Evolutionary conservation across 2,329 filamentous ascomycete genomes (phyloP).

Genomic region (Penicillium sp.): DNA sequence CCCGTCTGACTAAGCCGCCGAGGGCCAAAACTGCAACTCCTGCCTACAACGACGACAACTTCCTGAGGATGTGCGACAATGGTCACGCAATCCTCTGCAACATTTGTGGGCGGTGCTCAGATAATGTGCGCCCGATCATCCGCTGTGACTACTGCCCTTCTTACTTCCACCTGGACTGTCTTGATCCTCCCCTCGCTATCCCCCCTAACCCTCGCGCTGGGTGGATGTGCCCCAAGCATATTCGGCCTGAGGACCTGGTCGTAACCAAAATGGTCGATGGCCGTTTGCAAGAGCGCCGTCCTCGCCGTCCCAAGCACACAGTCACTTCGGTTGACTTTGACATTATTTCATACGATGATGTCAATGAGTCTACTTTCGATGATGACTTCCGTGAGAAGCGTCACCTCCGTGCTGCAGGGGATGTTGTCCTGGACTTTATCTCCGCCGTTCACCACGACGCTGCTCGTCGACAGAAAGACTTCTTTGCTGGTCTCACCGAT

Average conservation of each 20-base stretch:
- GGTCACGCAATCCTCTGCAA: constrained; percentile 79
- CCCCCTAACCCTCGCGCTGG: constrained; percentile 74
- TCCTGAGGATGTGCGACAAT: constrained; percentile 68
- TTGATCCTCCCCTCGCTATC: constrained; percentile 80
- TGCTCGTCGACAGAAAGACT: constrained; percentile 10
- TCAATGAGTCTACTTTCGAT: constrained; percentile 25
- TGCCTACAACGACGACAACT: constrained; percentile 39
- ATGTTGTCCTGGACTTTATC: constrained; percentile 30
- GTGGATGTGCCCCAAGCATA: constrained; percentile 89
- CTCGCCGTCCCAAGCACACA: constrained; percentile 40
- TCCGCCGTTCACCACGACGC: constrained; percentile 23
- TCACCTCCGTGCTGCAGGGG: constrained; percentile 23
- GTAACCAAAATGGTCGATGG: constrained; percentile 59
- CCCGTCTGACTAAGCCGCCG: constrained; percentile 35
- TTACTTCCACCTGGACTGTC: constrained; percentile 90
- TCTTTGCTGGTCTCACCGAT: constrained; percentile 16
- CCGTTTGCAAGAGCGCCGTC: constrained; percentile 50
- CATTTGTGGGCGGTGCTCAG: constrained; percentile 71
- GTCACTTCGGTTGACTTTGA: constrained; percentile 24
- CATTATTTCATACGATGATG: constrained; percentile 22
- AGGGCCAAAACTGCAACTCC: constrained; percentile 20
- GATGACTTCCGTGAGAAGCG: constrained; percentile 30
- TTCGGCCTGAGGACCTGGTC: constrained; percentile 70
- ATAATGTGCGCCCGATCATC: constrained; percentile 73
- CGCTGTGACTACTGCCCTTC: constrained; percentile 83